Base-by-base conservation (phyloP, 495 filamentous ascomycete species). In the Neurospora intermedia region DNA sequence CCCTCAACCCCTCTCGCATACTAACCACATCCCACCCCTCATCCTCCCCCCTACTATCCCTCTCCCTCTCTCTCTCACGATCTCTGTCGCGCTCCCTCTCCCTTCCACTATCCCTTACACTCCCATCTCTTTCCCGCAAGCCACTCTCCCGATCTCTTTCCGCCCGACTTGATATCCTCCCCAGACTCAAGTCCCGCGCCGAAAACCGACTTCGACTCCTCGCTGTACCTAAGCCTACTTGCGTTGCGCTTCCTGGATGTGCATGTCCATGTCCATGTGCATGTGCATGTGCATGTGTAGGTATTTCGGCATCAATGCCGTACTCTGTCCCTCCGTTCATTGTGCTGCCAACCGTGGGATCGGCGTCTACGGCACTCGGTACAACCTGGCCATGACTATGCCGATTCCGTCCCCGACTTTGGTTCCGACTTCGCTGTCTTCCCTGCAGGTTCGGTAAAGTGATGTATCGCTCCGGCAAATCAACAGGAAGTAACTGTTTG, bases 401-500 rank as follows among this genome's bases (percentile, higher is more conserved):
- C 48, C 27, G 27, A 3, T 66, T 35, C 0, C 54, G 54, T 8
- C 54, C 54, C 0, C 54, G 27, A 3, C 54, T 66, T 7, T 35
- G 54, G 15, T 18, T 66, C 8, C 27, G 23, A 18, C 54, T 66
- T 39, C 71, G 18, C 6, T 38, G 35, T 6, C 35, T 35, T 10
- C 69, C 35, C 69, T 72, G 59, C 72, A 80, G 43, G 23, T 81
- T 76, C 16, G 80, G 80, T 73, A 81, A 59, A 9, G 77, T 77
- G 59, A 81, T 80, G 16, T 79, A 77, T 75, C 77, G 76, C 73
- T 81, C 80, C 46, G 76, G 78, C 15, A 66, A 35, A 31, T 81
- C 80, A 10, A 73, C 71, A 20, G 80, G 80, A 35, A 81, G 74
- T 48, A 81, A 62, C 74, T 81, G 80, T 75, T 80, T 81, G 39